Percentiles rank a stretch among this genome's conserved stretches.
phyloP scores from a whole-genome alignment of 2,329 filamentous ascomycete genomes.

The Diaporthe vaccinii region DNA sequence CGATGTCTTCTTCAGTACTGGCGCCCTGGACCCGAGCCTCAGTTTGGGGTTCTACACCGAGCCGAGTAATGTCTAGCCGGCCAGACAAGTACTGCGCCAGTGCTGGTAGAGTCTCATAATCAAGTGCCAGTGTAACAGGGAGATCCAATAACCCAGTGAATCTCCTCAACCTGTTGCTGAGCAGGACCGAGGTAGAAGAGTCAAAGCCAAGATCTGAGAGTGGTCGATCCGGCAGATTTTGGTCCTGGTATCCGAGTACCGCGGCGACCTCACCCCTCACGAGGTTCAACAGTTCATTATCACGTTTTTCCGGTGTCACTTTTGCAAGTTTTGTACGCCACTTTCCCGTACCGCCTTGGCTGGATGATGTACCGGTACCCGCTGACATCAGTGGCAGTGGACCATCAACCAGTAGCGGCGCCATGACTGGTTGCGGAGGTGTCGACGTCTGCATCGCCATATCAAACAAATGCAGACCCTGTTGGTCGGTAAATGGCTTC shows the following conservation, averaged over 20 bases:
- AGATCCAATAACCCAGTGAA: neutral
- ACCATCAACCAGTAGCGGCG: neutral
- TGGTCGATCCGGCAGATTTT: neutral
- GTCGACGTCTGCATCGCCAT: neutral
- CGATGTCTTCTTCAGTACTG: too few relatives aligned
- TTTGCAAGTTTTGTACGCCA: neutral
- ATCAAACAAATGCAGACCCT: neutral
- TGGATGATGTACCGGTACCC: neutral
- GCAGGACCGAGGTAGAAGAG: constrained; percentile 6
- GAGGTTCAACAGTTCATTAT: neutral
- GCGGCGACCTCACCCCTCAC: neutral
- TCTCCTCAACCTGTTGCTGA: constrained; percentile 11
- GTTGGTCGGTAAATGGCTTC: neutral
- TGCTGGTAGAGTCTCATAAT: neutral
- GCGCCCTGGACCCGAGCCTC: neutral
- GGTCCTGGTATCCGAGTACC: constrained; percentile 11
- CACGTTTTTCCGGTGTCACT: neutral
- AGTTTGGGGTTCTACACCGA: neutral
- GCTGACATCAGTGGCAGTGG: neutral
- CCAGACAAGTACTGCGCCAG: neutral
- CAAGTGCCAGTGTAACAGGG: constrained; percentile 11
- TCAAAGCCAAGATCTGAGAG: constrained; percentile 23
- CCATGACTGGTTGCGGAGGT: neutral
- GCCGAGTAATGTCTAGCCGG: neutral
- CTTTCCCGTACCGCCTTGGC: neutral